A percentile compares a stretch with the other conserved stretches of the same genome.
phyloP scores from a whole-genome alignment of 2,329 filamentous ascomycete genomes.

The Aspergillus versicolor region DNA sequence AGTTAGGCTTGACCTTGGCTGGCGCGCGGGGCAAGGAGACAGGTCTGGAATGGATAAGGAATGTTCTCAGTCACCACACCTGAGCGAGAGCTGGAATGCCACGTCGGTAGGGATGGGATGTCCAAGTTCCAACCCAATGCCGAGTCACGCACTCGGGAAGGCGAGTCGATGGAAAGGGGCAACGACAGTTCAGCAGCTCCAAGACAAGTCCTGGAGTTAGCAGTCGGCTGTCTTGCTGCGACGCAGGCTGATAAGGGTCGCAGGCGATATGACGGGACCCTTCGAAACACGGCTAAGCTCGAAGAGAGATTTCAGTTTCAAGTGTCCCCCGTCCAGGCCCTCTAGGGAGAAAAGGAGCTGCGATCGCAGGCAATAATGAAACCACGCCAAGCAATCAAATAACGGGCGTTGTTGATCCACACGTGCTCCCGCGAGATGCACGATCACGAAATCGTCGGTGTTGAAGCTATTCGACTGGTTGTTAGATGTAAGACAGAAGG shows the following conservation, averaged over 20 bases:
- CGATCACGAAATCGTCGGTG: constrained; percentile 1
- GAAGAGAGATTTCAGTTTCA: constrained; percentile 3
- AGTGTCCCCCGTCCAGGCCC: not conserved
- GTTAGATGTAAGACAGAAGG: not conserved
- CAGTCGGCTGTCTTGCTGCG: not conserved
- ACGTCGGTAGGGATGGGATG: constrained; percentile 27
- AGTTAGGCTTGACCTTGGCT: constrained; percentile 18
- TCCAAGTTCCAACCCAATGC: constrained; percentile 15
- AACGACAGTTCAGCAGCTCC: constrained; percentile 7
- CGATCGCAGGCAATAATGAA: constrained; percentile 13
- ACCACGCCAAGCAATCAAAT: constrained; percentile 21
- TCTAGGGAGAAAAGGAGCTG: constrained; percentile 4
- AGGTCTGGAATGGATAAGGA: constrained; percentile 20
- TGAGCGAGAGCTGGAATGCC: constrained; percentile 31
- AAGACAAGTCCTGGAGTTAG: not conserved
- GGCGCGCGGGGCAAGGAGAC: constrained; percentile 17
- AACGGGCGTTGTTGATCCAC: constrained; percentile 13
- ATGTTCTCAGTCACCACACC: constrained; percentile 20
- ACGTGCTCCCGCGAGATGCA: constrained; percentile 18
- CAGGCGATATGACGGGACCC: not conserved
- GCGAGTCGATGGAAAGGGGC: constrained; percentile 8
- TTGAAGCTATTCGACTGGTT: not conserved
- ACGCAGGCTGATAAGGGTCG: not conserved
- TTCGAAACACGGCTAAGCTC: constrained; percentile 1
- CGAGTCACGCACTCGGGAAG: constrained; percentile 14